Conservation (phyloP, 345 rosid species). For the Cardiospermum halicacabum region DNA sequence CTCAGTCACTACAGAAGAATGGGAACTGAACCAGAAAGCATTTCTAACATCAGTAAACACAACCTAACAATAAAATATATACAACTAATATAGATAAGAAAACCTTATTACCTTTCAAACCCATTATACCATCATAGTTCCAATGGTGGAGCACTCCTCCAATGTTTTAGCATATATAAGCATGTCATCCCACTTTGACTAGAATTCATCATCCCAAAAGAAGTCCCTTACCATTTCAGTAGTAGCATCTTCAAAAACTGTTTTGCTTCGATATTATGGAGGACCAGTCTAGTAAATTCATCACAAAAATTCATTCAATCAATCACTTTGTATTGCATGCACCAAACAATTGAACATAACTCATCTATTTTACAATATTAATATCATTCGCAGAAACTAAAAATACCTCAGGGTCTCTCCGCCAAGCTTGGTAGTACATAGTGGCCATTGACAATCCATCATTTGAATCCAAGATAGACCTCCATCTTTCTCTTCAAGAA, state of each 20-base stretch:
- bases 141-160: slow-evolving; percentile 68
- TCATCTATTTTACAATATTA: background rate
- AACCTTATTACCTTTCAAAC: slow-evolving; percentile 66
- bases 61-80: slow-evolving; percentile 9
- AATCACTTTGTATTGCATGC: slow-evolving; percentile 12
- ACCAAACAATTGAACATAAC: background rate
- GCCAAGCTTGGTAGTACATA: slow-evolving; percentile 87
- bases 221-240: slow-evolving; percentile 91
- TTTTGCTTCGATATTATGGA: slow-evolving; percentile 82
- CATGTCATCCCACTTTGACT: slow-evolving; percentile 89
- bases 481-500: slow-evolving; percentile 84
- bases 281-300: slow-evolving; percentile 60
- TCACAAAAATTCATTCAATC: slow-evolving; percentile 17
- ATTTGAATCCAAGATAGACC: slow-evolving; percentile 95
- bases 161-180: slow-evolving; percentile 49
- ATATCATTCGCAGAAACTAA: background rate
- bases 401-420: slow-evolving; percentile 76
- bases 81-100: slow-evolving; percentile 4
- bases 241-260: slow-evolving; percentile 80
- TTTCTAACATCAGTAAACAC: slow-evolving; percentile 8
- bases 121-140: slow-evolving; percentile 87
- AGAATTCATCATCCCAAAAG: slow-evolving; percentile 94
- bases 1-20: slow-evolving; percentile 96
- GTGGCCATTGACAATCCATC: slow-evolving; percentile 80
- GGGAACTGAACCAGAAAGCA: slow-evolving; percentile 61